Base-by-base conservation (phyloP, 2,329 filamentous ascomycete genomes). In the Fusarium oligoseptatum region DNA sequence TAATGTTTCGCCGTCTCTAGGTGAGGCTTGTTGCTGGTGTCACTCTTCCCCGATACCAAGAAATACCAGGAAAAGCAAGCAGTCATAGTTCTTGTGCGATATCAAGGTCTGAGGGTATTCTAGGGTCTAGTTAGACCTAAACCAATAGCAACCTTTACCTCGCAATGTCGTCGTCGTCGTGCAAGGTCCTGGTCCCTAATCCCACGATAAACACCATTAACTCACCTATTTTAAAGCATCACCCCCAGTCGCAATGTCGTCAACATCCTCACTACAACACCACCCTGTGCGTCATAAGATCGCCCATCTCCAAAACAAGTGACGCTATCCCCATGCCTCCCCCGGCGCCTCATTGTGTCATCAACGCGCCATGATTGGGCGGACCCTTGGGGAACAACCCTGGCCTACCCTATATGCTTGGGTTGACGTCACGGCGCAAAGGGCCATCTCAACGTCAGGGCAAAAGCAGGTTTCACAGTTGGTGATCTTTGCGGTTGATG, bases 401-500 rank as follows among this genome's bases (percentile, higher is more conserved):
- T 64, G 56, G 69, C 22, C 36, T 73, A 65, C 68, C 57, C 48
- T 66, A 61, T 34, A 64, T 36, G 34, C 55, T 70, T 52, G 11
- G 34, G 50, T 73, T 74, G 73, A 75, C 73, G 73, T 75, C 73
- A 75, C 66, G 32, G 34, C 14, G 50, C 12, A 39, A 39, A 27
- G 22, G 50, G 20, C 20, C 27, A 29, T 50, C 32, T 34, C 12
- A 39, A 45, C 37, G 7, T 14, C 6, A 27, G 15, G 14, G 22
- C 11, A 37, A 72, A 74, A 74, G 72, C 72, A 74, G 72, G 72
- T 74, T 74, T 74, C 32, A 50, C n/a, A 12, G 17, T 43, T 56
- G 69, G 36, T 22, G 65, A 75, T 73, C 61, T 24, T 56, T 48
- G 17, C 15, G 9, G 14, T 22, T 45, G 52, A 71, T 67, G 48